phyloP scores from a whole-genome alignment of 2,329 filamentous ascomycete species.

The Albophoma yamanashiensis region DNA sequence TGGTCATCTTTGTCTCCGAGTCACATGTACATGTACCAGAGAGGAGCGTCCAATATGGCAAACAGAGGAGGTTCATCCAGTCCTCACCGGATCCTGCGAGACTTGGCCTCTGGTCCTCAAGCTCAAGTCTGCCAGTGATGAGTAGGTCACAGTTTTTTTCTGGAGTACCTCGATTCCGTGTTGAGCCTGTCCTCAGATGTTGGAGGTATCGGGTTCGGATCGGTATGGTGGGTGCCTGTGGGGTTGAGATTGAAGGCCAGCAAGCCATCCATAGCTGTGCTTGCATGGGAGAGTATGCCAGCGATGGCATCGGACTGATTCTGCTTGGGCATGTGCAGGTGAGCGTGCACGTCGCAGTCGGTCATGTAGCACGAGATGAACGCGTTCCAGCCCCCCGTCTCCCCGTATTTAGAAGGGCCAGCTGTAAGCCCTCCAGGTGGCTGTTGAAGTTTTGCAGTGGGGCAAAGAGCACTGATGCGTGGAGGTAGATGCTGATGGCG shows the following conservation, averaged over 20 bases:
- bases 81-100: slow-evolving; percentile 17
- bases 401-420: too few relatives aligned
- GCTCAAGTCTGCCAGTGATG: slow-evolving; percentile 19
- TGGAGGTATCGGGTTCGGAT: slow-evolving; percentile 23
- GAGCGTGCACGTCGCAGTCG: too few relatives aligned
- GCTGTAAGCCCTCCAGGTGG: too few relatives aligned
- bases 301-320: slow-evolving; percentile 25
- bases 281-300: slow-evolving; percentile 35
- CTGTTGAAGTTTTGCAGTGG: too few relatives aligned
- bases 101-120: slow-evolving; percentile 36
- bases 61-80: not conserved
- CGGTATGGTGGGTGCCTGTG: slow-evolving; percentile 21
- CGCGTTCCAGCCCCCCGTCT: too few relatives aligned
- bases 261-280: slow-evolving; percentile 32
- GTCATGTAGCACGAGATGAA: too few relatives aligned
- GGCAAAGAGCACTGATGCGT: too few relatives aligned
- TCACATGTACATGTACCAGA: too few relatives aligned
- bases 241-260: slow-evolving; percentile 33
- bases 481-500: too few relatives aligned
- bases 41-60: not conserved
- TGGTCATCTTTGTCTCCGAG: not conserved
- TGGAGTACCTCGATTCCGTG: slow-evolving; percentile 26
- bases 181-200: slow-evolving; percentile 7
- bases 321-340: slow-evolving; percentile 35
- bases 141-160: slow-evolving; percentile 33